A percentile compares a stretch with the other conserved stretches of the same genome.
Conservation (phyloP, 1,284 basidiomycete species). For the Cryptococcus sp. region DNA sequence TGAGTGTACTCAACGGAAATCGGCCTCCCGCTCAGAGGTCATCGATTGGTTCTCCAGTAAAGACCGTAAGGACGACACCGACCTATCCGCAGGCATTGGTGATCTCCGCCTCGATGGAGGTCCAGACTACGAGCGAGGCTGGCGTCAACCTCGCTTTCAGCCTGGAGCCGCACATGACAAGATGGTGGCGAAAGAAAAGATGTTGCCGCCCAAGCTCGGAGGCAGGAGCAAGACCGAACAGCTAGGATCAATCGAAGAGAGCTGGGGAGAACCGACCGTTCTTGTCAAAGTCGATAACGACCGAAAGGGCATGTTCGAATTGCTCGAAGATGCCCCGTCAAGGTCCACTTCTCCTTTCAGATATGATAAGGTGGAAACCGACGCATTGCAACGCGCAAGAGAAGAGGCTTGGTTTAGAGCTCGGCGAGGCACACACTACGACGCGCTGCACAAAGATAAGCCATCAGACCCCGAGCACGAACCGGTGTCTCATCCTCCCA, state of each 20-base stretch:
- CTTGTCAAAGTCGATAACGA: conserved; percentile 4
- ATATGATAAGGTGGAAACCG: neutral
- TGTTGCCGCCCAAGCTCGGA: conserved; percentile 33
- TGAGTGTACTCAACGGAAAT: too few relatives aligned
- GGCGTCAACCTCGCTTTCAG: conserved; percentile 12
- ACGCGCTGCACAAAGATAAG: too few relatives aligned
- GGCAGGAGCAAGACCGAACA: conserved; percentile 40
- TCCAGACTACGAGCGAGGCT: conserved; percentile 1
- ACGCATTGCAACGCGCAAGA: conserved; percentile 9
- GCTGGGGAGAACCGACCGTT: conserved; percentile 28
- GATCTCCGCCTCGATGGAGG: neutral
- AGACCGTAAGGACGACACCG: too few relatives aligned
- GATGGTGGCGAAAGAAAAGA: conserved; percentile 15
- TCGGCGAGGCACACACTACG: conserved; percentile 7
- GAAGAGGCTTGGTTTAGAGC: conserved; percentile 14
- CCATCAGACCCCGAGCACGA: too few relatives aligned
- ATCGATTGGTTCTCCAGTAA: too few relatives aligned
- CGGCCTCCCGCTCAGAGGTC: too few relatives aligned
- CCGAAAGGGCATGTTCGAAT: conserved; percentile 34
- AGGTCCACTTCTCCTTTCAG: conserved; percentile 27
- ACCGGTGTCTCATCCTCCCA: too few relatives aligned
- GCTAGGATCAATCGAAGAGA: conserved; percentile 39
- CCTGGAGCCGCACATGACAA: conserved; percentile 11
- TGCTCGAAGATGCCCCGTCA: conserved; percentile 32
- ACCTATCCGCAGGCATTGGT: too few relatives aligned